phyloP scores from a whole-genome alignment of 1,139 yeast genomes.

The Taphrina communis region DNA sequence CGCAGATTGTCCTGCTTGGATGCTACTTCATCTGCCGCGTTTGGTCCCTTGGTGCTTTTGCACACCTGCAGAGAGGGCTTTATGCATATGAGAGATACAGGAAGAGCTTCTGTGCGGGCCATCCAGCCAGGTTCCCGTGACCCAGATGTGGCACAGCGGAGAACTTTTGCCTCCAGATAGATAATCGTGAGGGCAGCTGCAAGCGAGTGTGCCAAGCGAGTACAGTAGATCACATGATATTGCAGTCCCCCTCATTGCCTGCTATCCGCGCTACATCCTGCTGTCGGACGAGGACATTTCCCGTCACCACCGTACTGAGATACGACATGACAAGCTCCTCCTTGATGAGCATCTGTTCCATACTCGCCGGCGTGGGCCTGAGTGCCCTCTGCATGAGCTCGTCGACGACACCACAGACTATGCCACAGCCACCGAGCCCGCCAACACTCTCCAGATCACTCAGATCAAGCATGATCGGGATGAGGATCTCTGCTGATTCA shows the following conservation, averaged over 20 bases:
- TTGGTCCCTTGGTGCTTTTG: too few relatives aligned
- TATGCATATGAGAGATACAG: too few relatives aligned
- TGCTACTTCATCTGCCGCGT: too few relatives aligned
- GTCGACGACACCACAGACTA: slow-evolving; percentile 38
- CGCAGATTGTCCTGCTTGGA: too few relatives aligned
- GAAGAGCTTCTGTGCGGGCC: too few relatives aligned
- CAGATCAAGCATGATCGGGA: slow-evolving; percentile 34
- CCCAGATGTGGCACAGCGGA: background rate
- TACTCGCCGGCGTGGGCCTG: slow-evolving; percentile 10
- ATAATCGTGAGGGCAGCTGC: background rate
- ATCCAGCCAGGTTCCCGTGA: background rate
- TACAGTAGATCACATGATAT: slow-evolving; percentile 9
- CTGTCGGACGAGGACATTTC: slow-evolving; percentile 25
- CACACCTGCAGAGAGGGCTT: too few relatives aligned
- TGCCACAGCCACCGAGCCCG: slow-evolving; percentile 38
- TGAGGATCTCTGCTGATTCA: slow-evolving; percentile 23
- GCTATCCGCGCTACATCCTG: slow-evolving; percentile 28
- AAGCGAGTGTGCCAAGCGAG: background rate
- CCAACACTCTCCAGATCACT: slow-evolving; percentile 14
- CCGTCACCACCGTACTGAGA: slow-evolving; percentile 36
- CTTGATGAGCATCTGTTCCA: slow-evolving; percentile 16
- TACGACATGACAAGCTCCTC: slow-evolving; percentile 37
- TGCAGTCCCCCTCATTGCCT: slow-evolving; percentile 17
- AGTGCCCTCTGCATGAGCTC: slow-evolving; percentile 27
- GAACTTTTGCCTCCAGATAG: background rate